phyloP scores from a whole-genome alignment of 2,329 filamentous ascomycete species.

The Penicillium expansum region DNA sequence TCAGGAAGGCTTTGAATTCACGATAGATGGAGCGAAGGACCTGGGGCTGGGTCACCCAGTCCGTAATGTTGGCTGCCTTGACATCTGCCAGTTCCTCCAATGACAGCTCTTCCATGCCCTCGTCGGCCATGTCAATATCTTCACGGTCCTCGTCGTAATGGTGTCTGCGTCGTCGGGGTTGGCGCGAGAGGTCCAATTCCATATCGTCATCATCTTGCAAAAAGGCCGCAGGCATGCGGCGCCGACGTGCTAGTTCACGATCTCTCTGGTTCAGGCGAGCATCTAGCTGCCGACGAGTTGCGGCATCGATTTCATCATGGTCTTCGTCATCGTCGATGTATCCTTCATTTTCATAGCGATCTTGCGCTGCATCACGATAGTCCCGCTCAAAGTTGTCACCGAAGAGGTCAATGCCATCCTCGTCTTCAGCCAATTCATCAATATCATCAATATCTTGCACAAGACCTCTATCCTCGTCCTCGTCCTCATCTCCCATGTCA shows the following conservation, averaged over 20 bases:
- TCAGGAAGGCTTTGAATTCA: slow-evolving; percentile 96
- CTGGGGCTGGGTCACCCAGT: slow-evolving; percentile 88
- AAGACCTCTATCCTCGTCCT: slow-evolving; percentile 56
- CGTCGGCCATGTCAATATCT: slow-evolving; percentile 80
- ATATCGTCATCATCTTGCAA: slow-evolving; percentile 74
- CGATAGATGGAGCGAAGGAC: slow-evolving; percentile 91
- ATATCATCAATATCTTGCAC: slow-evolving; percentile 64
- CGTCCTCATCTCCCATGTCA: slow-evolving; percentile 48
- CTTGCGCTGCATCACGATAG: slow-evolving; percentile 49
- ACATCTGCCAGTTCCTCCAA: slow-evolving; percentile 89
- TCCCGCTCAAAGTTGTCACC: slow-evolving; percentile 65
- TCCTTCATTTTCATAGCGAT: slow-evolving; percentile 55
- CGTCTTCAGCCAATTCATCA: slow-evolving; percentile 67
- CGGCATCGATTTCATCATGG: slow-evolving; percentile 61
- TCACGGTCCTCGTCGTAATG: slow-evolving; percentile 93
- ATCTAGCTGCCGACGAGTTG: slow-evolving; percentile 59
- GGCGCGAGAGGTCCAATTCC: slow-evolving; percentile 78
- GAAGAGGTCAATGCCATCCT: slow-evolving; percentile 68
- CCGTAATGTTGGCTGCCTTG: slow-evolving; percentile 87
- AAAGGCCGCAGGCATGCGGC: slow-evolving; percentile 62
- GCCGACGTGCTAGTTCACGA: slow-evolving; percentile 57
- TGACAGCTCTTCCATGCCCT: slow-evolving; percentile 93
- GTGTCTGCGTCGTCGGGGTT: slow-evolving; percentile 80
- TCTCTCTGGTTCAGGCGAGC: slow-evolving; percentile 61
- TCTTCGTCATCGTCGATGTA: slow-evolving; percentile 65